Conservation (phyloP, 2,329 filamentous ascomycete genomes). For the Curvularia lunata region DNA sequence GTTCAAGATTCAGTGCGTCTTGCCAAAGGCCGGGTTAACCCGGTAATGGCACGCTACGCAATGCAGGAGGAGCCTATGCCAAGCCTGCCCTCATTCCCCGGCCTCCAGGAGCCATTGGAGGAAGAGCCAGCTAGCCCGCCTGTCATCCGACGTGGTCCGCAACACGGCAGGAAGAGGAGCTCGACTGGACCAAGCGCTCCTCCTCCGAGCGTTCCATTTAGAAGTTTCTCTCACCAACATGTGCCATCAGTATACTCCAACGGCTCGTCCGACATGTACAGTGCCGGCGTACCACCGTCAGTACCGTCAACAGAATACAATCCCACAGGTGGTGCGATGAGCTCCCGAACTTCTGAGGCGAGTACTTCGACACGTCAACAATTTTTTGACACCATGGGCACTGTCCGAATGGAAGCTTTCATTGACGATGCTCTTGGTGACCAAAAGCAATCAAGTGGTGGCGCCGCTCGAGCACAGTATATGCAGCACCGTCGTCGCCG, state of each 20-base stretch:
- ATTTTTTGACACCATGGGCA: conserved; percentile 87
- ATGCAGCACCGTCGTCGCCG: conserved; percentile 39
- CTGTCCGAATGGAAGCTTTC: conserved; percentile 96
- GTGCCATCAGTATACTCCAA: conserved; percentile 51
- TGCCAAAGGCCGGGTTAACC: conserved; percentile 71
- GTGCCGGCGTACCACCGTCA: conserved; percentile 41
- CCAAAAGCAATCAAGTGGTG: conserved; percentile 18
- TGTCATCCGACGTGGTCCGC: conserved; percentile 70
- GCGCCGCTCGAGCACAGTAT: conserved; percentile 25
- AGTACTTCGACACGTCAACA: conserved; percentile 58
- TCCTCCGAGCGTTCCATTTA: conserved; percentile 71
- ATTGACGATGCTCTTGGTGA: conserved; percentile 63
- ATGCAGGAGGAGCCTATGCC: conserved; percentile 39
- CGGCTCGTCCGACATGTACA: conserved; percentile 48
- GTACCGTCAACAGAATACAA: conserved; percentile 51
- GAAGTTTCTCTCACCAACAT: conserved; percentile 71
- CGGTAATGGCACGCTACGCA: conserved; percentile 45
- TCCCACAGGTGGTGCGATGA: conserved; percentile 50
- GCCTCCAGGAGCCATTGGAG: conserved; percentile 54
- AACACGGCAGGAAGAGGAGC: conserved; percentile 84
- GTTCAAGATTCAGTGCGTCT: conserved; percentile 91
- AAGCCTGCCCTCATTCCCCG: conserved; percentile 37
- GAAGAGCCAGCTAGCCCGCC: conserved; percentile 76
- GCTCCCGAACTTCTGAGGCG: conserved; percentile 59
- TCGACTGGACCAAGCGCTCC: conserved; percentile 80